Evolutionary conservation across 805 yeast genomes (phyloP).

Genomic region (Wickerhamomyces tratensis): DNA sequence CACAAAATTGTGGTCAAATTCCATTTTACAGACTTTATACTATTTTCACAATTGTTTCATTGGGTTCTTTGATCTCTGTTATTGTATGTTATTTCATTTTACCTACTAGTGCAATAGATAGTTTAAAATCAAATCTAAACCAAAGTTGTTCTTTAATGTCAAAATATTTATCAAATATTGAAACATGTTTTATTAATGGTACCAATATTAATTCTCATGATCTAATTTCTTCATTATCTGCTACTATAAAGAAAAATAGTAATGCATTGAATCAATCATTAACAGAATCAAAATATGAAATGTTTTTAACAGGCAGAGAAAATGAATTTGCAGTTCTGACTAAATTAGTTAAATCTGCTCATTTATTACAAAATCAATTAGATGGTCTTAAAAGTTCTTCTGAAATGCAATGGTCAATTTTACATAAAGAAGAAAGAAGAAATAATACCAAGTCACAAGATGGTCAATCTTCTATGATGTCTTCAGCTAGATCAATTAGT

Average conservation of each 20-base stretch:
- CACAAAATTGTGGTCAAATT: slow-evolving; percentile 44
- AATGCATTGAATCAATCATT: slow-evolving; percentile 28
- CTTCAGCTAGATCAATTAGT: not conserved
- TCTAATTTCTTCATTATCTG: slow-evolving; percentile 20
- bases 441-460: not conserved
- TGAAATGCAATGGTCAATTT: slow-evolving; percentile 52
- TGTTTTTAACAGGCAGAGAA: slow-evolving; percentile 44
- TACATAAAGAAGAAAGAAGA: slow-evolving; percentile 21
- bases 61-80: slow-evolving; percentile 55
- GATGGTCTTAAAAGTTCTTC: slow-evolving; percentile 63
- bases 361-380: slow-evolving; percentile 42
- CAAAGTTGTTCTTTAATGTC: slow-evolving; percentile 45
- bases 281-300: slow-evolving; percentile 57
- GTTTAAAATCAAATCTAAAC: slow-evolving; percentile 36
- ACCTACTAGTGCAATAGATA: slow-evolving; percentile 48
- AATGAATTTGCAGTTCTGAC: slow-evolving; percentile 35
- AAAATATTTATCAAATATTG: slow-evolving; percentile 34
- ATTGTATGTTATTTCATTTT: slow-evolving; percentile 50
- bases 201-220: slow-evolving; percentile 29
- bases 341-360: slow-evolving; percentile 40
- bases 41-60: slow-evolving; percentile 44
- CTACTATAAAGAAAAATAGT: slow-evolving; percentile 30
- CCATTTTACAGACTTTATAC: slow-evolving; percentile 46
- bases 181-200: slow-evolving; percentile 38
- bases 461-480: not conserved